Conservation (phyloP, 345 rosid species). For the Bruguiera parviflora region DNA sequence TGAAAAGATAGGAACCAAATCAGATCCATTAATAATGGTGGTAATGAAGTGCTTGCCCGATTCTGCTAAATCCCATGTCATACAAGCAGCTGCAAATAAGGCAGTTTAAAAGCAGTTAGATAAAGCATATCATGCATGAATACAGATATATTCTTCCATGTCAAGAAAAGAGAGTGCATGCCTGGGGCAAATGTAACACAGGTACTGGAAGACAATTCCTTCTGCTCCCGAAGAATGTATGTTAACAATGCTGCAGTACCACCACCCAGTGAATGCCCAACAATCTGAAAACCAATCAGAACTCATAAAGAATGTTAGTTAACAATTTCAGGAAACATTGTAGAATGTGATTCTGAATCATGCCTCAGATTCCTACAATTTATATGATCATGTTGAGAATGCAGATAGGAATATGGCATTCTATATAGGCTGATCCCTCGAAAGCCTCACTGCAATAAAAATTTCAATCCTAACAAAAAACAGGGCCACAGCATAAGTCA, state of each 20-base stretch:
- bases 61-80: conserved; percentile 99
- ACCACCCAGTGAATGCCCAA: conserved; percentile 98
- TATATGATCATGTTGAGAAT: no score
- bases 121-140: background rate
- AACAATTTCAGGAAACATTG: background rate
- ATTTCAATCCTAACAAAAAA: no score
- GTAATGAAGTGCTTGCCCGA: conserved; percentile 90
- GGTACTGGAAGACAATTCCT: conserved; percentile 72
- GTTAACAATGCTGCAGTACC: conserved; percentile 94
- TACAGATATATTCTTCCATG: background rate
- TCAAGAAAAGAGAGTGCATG: conserved; percentile 14
- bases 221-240: conserved; percentile 82
- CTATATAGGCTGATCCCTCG: no score
- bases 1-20: conserved; percentile 94
- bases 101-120: conserved; percentile 29
- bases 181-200: conserved; percentile 97
- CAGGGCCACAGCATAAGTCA: no score
- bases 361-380: no score
- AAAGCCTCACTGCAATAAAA: no score
- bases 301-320: conserved; percentile 8
- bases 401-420: no score
- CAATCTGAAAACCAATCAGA: conserved; percentile 52
- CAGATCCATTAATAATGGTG: conserved; percentile 83
- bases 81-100: conserved; percentile 82
- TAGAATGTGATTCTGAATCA: background rate